Percentiles rank a stretch among this genome's conserved stretches.
Conservation (phyloP, 2,329 filamentous ascomycete genomes). For the Arthrobotrys megalospora region DNA sequence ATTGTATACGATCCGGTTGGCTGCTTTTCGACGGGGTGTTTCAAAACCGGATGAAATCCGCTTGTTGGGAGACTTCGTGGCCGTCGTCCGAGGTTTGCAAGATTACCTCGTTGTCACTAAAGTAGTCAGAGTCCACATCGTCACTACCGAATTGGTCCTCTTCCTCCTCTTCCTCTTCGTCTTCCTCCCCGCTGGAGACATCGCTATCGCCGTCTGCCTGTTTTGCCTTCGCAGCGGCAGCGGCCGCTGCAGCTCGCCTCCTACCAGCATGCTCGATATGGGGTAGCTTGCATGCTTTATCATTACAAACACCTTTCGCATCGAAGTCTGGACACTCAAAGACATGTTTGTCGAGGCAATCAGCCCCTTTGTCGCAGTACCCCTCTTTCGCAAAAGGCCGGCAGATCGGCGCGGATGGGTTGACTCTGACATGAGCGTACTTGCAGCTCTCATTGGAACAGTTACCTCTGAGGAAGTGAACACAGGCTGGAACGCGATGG, state of each 20-base stretch:
- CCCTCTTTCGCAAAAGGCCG: constrained; percentile 86
- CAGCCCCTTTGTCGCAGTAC: constrained; percentile 86
- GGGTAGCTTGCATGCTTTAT: constrained; percentile 84
- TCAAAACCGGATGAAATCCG: constrained; percentile 72
- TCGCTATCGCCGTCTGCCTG: constrained; percentile 65
- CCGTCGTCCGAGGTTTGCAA: constrained; percentile 65
- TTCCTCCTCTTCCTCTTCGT: constrained; percentile 79
- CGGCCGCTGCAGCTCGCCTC: constrained; percentile 74
- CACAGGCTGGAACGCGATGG: constrained; percentile 87
- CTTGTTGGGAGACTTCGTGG: constrained; percentile 71
- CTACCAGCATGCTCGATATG: constrained; percentile 91
- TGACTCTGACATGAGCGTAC: constrained; percentile 87
- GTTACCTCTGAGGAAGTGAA: constrained; percentile 90
- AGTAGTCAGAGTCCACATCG: constrained; percentile 81
- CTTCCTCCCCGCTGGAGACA: constrained; percentile 68
- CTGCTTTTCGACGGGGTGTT: constrained; percentile 34
- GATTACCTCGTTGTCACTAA: constrained; percentile 71
- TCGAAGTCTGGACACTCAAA: constrained; percentile 96
- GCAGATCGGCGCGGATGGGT: constrained; percentile 84
- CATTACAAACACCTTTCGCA: constrained; percentile 87
- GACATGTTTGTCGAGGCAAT: constrained; percentile 86
- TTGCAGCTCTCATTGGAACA: constrained; percentile 89
- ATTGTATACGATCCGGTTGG: constrained; percentile 45
- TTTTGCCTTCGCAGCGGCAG: constrained; percentile 65
- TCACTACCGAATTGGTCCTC: constrained; percentile 77